Percentiles rank a stretch among this genome's conserved stretches.
These are phyloP conservation scores for Cucumis cinereus DNA, from an alignment of 306 rosid genomes.

Conservation along the genomic window DNA sequence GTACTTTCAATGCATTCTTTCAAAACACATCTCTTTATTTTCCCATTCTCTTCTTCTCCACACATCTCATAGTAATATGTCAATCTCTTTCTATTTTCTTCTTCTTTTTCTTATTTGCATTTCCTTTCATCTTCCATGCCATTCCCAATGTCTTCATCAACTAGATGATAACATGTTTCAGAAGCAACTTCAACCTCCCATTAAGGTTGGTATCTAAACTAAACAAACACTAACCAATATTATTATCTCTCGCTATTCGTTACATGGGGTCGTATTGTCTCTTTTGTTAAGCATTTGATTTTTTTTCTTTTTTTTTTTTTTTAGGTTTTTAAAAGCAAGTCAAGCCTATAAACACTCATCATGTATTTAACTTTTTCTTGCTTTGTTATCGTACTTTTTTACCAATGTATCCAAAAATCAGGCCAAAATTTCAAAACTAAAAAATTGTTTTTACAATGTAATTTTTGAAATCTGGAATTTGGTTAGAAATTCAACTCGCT, in stretches of 20 bases:
- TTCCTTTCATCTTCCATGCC: background rate
- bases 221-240: background rate
- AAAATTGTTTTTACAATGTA: too few species aligned
- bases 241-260: background rate
- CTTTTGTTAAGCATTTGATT: too few species aligned
- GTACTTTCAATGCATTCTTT: background rate
- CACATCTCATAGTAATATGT: background rate
- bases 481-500: too few species aligned
- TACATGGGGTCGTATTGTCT: background rate
- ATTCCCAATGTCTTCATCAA: background rate
- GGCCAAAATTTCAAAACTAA: too few species aligned
- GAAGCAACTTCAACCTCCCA: background rate
- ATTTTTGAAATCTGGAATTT: too few species aligned
- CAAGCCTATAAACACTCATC: too few species aligned
- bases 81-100: background rate
- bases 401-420: too few species aligned
- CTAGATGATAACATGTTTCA: background rate
- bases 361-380: too few species aligned
- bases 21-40: background rate
- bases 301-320: too few species aligned
- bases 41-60: background rate
- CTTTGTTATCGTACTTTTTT: too few species aligned
- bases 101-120: background rate
- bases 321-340: too few species aligned
- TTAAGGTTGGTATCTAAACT: slow-evolving; percentile 1